Evolutionary conservation across 768 basidiomycete species (phyloP).

Genomic region (Leccinellum luteum): DNA sequence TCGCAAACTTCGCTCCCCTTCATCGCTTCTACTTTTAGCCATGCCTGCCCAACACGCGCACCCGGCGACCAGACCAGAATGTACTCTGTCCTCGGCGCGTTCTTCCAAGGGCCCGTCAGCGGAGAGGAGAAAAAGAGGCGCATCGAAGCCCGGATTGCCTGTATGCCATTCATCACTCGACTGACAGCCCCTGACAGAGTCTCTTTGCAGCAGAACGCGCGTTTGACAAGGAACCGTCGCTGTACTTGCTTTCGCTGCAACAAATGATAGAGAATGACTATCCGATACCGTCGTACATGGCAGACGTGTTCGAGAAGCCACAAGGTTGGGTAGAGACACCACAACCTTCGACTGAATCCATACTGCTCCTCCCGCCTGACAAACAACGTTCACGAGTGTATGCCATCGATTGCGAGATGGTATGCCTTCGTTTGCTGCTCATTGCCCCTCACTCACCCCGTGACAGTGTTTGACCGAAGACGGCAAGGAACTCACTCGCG

Average conservation of each 20-base stretch:
- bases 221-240: constrained; percentile 60
- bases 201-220: constrained; percentile 50
- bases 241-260: constrained; percentile 72
- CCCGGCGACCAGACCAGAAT: constrained; percentile 85
- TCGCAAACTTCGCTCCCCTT: constrained; percentile 52
- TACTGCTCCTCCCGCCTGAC: constrained; percentile 31
- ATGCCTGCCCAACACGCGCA: constrained; percentile 90
- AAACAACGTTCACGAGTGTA: constrained; percentile 53
- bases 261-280: constrained; percentile 97
- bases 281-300: constrained; percentile 81
- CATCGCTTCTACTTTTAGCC: constrained; percentile 79
- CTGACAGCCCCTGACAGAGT: constrained; percentile 5
- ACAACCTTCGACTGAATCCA: constrained; percentile 33
- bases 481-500: constrained; percentile 84
- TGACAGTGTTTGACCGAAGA: constrained; percentile 82
- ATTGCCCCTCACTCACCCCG: neutral
- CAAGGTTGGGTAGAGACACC: constrained; percentile 85
- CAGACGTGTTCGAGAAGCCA: constrained; percentile 62
- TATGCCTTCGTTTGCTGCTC: constrained; percentile 32
- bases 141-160: constrained; percentile 40
- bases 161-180: constrained; percentile 19
- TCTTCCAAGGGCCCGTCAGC: constrained; percentile 80
- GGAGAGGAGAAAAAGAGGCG: constrained; percentile 77
- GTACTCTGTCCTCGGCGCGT: constrained; percentile 80
- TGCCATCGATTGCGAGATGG: constrained; percentile 98